Base-by-base conservation (phyloP, 2,329 filamentous ascomycete genomes). In the Ramularia collo-cygni region DNA sequence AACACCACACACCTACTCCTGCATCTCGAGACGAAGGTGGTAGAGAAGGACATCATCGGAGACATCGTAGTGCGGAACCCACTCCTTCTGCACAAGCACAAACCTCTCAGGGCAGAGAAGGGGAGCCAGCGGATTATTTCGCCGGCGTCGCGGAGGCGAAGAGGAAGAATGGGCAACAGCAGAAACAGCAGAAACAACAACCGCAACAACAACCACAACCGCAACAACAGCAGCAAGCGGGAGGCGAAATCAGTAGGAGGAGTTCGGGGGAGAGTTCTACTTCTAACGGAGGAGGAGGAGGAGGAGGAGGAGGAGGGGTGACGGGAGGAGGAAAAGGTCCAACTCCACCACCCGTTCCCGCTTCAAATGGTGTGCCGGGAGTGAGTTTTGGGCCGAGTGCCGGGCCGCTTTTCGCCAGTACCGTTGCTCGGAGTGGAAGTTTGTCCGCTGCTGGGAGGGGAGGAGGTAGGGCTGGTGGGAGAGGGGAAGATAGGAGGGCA, bases 361-460 rank as follows among this genome's bases (percentile, higher is more conserved):
- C 33, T 31, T 31, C 30, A 24, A 49, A 50, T 26, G 47, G 50
- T 10, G 28, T 53, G n/a, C n/a, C n/a, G 15, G 54, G 57, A 2
- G 48, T 46, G 16, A 54, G 61, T 1, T 72, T 70, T 47, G 64
- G 58, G 4, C 69, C 69, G 2, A 68, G 64, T 2, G 64, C 64
- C 30, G 57, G 61, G 1, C 69, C 69, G 3, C 51, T 70, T 3
- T 72, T 72, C 43, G 69, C 69, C 3, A 66, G 38, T 35, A 36
- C 32, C 18, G 19, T 34, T 16, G 30, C 15, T 16, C 13, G 28
- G 8, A 14, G 14, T 13, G 14, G 28, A 5, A 8, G 14, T 9
- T n/a, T n/a, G n/a, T n/a, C n/a, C n/a, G 30, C 12, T 16, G 16
- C 16, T 12, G 30, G 30, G 10, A 13, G 18, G 14, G 30, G 30